These are phyloP conservation scores for Acacia confusa DNA, from an alignment of 306 rosid genomes.

Conservation along the genomic window DNA sequence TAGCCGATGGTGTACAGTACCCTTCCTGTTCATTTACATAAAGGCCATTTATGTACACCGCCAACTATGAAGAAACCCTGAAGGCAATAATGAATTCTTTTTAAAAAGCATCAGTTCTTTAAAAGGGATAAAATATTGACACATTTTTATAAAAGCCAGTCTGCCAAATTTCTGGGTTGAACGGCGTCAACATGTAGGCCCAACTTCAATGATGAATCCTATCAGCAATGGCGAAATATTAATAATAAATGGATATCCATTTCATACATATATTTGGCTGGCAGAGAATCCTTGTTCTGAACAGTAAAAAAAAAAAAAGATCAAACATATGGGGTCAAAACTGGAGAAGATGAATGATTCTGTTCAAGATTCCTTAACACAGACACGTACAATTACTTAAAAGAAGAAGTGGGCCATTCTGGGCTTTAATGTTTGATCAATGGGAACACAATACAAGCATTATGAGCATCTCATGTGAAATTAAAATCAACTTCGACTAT, in stretches of 20 bases:
- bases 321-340: not conserved
- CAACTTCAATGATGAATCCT: constrained; percentile 1
- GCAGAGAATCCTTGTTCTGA: not conserved
- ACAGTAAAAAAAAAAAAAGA: not conserved
- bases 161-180: not conserved
- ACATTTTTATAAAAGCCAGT: not conserved
- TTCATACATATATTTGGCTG: not conserved
- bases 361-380: constrained; percentile 10
- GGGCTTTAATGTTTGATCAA: constrained; percentile 23
- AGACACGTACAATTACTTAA: constrained; percentile 11
- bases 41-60: constrained; percentile 18
- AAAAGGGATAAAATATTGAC: not conserved
- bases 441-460: constrained; percentile 16
- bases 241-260: too few relatives aligned
- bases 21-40: not conserved
- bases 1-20: not conserved
- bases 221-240: not conserved
- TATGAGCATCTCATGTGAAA: constrained; percentile 27
- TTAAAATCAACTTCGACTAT: not conserved
- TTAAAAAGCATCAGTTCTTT: not conserved
- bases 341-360: not conserved
- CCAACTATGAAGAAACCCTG: constrained; percentile 39
- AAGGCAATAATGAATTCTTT: not conserved
- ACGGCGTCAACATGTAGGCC: constrained; percentile 11
- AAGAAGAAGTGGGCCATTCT: constrained; percentile 10